Conservation (phyloP, 2,329 filamentous ascomycete species). For the Fusarium caatingaense region DNA sequence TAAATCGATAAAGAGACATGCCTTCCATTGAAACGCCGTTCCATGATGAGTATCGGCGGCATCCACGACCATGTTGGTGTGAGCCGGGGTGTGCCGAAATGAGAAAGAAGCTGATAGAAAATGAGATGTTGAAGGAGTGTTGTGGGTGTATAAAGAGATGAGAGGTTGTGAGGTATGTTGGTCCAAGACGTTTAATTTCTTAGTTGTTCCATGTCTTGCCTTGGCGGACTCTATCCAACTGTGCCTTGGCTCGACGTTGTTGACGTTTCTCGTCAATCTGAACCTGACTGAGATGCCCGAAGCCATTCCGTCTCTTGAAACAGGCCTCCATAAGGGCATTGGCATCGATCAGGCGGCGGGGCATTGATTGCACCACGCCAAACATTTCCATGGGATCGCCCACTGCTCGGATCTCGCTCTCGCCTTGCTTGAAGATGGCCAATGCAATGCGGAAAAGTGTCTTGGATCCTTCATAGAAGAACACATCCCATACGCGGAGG, state of each 20-base stretch:
- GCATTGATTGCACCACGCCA: slow-evolving; percentile 89
- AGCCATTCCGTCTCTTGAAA: slow-evolving; percentile 82
- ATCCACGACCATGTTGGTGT: slow-evolving; percentile 24
- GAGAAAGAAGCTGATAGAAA: slow-evolving; percentile 15
- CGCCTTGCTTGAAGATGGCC: slow-evolving; percentile 89
- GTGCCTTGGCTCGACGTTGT: slow-evolving; percentile 70
- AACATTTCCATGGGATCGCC: slow-evolving; percentile 95
- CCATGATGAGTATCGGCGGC: slow-evolving; percentile 41
- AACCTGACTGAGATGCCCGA: slow-evolving; percentile 83
- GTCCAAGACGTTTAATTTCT: slow-evolving; percentile 14
- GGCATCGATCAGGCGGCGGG: slow-evolving; percentile 82
- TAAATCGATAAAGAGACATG: slow-evolving; percentile 41
- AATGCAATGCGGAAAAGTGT: slow-evolving; percentile 93
- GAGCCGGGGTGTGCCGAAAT: slow-evolving; percentile 30
- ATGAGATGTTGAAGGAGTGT: slow-evolving; percentile 27
- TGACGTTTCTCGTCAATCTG: slow-evolving; percentile 81
- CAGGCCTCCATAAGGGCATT: slow-evolving; percentile 86
- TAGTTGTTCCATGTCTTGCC: slow-evolving; percentile 47
- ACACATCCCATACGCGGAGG: slow-evolving; percentile 92
- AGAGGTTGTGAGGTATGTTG: slow-evolving; percentile 4
- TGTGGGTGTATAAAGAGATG: slow-evolving; percentile 8
- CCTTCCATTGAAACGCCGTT: slow-evolving; percentile 45
- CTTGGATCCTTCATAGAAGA: slow-evolving; percentile 95
- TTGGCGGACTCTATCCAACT: slow-evolving; percentile 53
- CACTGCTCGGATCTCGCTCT: slow-evolving; percentile 81